phyloP scores from a whole-genome alignment of 179 eudicot species.

The Silene noctiflora region DNA sequence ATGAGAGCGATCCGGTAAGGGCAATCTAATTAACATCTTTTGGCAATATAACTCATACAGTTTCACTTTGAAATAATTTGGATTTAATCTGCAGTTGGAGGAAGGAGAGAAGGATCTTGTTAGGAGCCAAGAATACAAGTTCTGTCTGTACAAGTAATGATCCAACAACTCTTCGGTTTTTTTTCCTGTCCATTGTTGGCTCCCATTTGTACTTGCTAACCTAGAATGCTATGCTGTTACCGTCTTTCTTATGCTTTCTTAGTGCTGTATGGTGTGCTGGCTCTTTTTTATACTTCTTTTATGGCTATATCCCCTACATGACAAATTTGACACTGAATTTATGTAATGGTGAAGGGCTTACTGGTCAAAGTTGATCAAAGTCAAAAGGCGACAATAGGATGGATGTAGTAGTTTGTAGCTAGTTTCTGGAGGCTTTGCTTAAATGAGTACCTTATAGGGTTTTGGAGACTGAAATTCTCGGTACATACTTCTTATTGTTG shows the following conservation, averaged over 20 bases:
- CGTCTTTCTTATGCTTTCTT: not conserved
- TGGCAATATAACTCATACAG: not conserved
- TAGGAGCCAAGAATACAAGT: constrained; percentile 78
- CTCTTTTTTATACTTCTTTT: too few relatives aligned
- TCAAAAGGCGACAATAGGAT: not conserved
- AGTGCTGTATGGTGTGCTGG: not conserved
- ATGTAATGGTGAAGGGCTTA: not conserved
- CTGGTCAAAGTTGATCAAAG: not conserved
- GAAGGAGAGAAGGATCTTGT: constrained; percentile 75
- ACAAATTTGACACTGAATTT: not conserved
- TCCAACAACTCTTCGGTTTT: not conserved
- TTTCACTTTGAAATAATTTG: not conserved
- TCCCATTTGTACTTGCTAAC: not conserved
- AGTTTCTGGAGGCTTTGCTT: not conserved
- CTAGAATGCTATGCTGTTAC: not conserved
- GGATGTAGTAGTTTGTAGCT: not conserved
- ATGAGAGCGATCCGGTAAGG: constrained; percentile 84
- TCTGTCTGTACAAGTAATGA: constrained; percentile 42
- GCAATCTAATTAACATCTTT: not conserved
- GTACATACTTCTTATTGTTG: not conserved
- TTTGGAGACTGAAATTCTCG: not conserved
- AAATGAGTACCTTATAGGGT: not conserved
- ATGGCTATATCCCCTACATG: not conserved
- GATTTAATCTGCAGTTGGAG: constrained; percentile 50
- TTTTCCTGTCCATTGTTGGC: not conserved